A percentile compares a stretch with the other conserved stretches of the same genome.
phyloP scores from a whole-genome alignment of 176 grass and related monocot genomes.

The Echinochloa phyllopogon region DNA sequence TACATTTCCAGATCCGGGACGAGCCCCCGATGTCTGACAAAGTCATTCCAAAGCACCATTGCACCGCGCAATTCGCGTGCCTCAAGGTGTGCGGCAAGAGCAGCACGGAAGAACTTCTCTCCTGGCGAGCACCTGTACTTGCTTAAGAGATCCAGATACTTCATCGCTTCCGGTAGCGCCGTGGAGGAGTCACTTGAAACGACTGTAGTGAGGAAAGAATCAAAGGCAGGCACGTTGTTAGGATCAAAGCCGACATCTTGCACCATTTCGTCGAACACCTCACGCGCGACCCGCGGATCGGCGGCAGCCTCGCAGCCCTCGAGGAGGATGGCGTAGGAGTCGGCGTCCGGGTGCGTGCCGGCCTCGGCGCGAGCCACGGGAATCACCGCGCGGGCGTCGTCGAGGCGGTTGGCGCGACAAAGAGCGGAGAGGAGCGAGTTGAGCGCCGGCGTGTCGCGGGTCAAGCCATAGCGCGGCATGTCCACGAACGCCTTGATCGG shows the following conservation, averaged over 20 bases:
- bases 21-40: slow-evolving; percentile 40
- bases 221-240: slow-evolving; percentile 66
- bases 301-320: slow-evolving; percentile 76
- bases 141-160: slow-evolving; percentile 51
- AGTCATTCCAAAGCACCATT: slow-evolving; percentile 57
- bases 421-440: slow-evolving; percentile 82
- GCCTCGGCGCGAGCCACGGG: slow-evolving; percentile 42
- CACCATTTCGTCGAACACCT: slow-evolving; percentile 92
- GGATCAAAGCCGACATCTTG: slow-evolving; percentile 53
- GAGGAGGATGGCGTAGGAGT: slow-evolving; percentile 84
- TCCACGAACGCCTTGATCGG: slow-evolving; percentile 62
- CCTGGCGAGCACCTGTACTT: slow-evolving; percentile 55
- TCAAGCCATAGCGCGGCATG: slow-evolving; percentile 59
- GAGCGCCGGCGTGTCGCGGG: slow-evolving; percentile 58
- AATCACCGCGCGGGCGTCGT: slow-evolving; percentile 62
- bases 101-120: slow-evolving; percentile 77
- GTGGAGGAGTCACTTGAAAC: slow-evolving; percentile 50
- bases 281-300: slow-evolving; percentile 51
- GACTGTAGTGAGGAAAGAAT: slow-evolving; percentile 79
- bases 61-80: slow-evolving; percentile 42
- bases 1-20: slow-evolving; percentile 69
- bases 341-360: slow-evolving; percentile 54
- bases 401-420: slow-evolving; percentile 67
- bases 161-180: slow-evolving; percentile 58
- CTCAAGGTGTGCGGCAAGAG: slow-evolving; percentile 42